Percentiles rank a stretch among this genome's conserved stretches.
Evolutionary conservation across 768 basidiomycete genomes (phyloP).

Genomic region (Hydnomerulius pinastri): DNA sequence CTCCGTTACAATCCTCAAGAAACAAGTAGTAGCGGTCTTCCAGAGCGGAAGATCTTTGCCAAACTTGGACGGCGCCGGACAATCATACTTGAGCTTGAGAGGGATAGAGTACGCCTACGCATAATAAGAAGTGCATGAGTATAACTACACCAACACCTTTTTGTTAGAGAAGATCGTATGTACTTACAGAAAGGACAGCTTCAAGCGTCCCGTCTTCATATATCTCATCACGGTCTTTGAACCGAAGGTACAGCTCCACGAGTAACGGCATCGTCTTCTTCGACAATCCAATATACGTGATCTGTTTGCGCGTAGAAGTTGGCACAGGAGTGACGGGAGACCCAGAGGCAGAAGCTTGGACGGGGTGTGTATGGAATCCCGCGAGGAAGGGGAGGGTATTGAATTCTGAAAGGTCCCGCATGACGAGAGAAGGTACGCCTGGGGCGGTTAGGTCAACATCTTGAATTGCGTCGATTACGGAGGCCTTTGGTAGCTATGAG

Average conservation of each 20-base stretch:
- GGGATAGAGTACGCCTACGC: slow-evolving; percentile 83
- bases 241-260: slow-evolving; percentile 72
- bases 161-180: background rate
- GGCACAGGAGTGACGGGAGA: slow-evolving; percentile 12
- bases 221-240: slow-evolving; percentile 60
- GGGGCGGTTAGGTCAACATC: slow-evolving; percentile 63
- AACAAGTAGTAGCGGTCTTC: slow-evolving; percentile 90
- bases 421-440: slow-evolving; percentile 70
- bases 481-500: slow-evolving; percentile 46
- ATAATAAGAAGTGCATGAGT: no score
- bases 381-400: slow-evolving; percentile 85
- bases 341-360: slow-evolving; percentile 1
- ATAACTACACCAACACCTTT: background rate
- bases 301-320: slow-evolving; percentile 50
- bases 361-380: slow-evolving; percentile 58
- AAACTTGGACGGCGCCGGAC: slow-evolving; percentile 84
- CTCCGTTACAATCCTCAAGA: slow-evolving; percentile 73
- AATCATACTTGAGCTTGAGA: slow-evolving; percentile 93
- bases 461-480: slow-evolving; percentile 71
- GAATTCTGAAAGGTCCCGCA: slow-evolving; percentile 85
- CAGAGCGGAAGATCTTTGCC: slow-evolving; percentile 88
- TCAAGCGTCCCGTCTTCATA: slow-evolving; percentile 86
- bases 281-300: slow-evolving; percentile 88
- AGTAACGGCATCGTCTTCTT: slow-evolving; percentile 87
- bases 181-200: slow-evolving; percentile 70